Evolutionary conservation across 2,329 filamentous ascomycete species (phyloP).

Genomic region (Xylariaceae sp.): DNA sequence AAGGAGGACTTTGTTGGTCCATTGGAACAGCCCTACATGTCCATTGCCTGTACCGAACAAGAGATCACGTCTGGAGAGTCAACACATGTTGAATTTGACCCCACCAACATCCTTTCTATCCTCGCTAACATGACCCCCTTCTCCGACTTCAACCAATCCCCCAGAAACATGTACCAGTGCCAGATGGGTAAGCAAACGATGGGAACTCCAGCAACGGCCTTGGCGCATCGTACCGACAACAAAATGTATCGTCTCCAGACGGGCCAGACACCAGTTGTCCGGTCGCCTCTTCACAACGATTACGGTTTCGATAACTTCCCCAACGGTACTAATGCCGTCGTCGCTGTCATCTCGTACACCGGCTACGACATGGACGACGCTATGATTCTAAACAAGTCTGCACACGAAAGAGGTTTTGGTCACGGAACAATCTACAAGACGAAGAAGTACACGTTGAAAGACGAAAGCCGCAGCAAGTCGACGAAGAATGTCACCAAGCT

Average conservation of each 20-base stretch:
- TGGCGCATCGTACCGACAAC: slow-evolving; percentile 89
- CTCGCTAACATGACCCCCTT: slow-evolving; percentile 98
- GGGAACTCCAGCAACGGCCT: slow-evolving; percentile 86
- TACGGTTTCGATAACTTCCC: slow-evolving; percentile 98
- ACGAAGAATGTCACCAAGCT: slow-evolving; percentile 69
- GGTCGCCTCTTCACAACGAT: slow-evolving; percentile 86
- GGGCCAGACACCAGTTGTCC: slow-evolving; percentile 89
- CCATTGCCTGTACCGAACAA: slow-evolving; percentile 82
- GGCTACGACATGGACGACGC: slow-evolving; percentile 99
- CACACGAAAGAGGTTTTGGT: slow-evolving; percentile 91
- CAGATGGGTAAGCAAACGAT: slow-evolving; percentile 99
- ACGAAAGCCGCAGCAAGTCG: slow-evolving; percentile 64
- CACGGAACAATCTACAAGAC: slow-evolving; percentile 98
- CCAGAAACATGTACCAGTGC: slow-evolving; percentile 98
- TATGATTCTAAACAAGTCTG: slow-evolving; percentile 98
- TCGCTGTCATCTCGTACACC: slow-evolving; percentile 97
- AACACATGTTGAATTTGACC: slow-evolving; percentile 89
- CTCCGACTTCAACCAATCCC: slow-evolving; percentile 97
- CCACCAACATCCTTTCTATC: slow-evolving; percentile 95
- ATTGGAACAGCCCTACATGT: slow-evolving; percentile 97
- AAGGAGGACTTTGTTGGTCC: slow-evolving; percentile 86
- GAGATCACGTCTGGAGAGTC: slow-evolving; percentile 85
- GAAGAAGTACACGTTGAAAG: slow-evolving; percentile 81
- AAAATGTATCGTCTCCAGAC: slow-evolving; percentile 94
- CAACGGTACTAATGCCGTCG: slow-evolving; percentile 90